Percentiles rank a stretch among this genome's conserved stretches.
phyloP scores from a whole-genome alignment of 345 rosid species.

The Moricandia arvensis region DNA sequence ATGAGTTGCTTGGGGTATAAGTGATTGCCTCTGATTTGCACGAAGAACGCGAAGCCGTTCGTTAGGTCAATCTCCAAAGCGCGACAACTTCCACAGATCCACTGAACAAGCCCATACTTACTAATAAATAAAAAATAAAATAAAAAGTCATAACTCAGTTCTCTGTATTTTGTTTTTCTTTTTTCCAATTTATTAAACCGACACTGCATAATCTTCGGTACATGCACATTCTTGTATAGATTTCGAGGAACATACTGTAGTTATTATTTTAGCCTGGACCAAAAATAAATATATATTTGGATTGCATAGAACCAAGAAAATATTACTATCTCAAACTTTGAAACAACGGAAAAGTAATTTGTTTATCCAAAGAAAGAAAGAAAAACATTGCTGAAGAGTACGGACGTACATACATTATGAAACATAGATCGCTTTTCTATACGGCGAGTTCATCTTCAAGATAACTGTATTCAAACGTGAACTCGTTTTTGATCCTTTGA shows the following conservation, averaged over 20 bases:
- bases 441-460: slow-evolving; percentile 85
- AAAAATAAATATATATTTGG: background rate
- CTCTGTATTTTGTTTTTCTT: background rate
- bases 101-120: slow-evolving; percentile 5
- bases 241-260: background rate
- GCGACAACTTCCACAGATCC: slow-evolving; percentile 25
- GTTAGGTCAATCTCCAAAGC: background rate
- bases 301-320: background rate
- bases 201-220: slow-evolving; percentile 22
- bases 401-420: background rate
- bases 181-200: background rate
- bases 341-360: slow-evolving; percentile 13
- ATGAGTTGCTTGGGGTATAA: slow-evolving; percentile 26
- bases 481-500: slow-evolving; percentile 92
- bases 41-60: slow-evolving; percentile 12
- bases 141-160: background rate
- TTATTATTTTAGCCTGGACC: background rate
- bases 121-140: background rate
- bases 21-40: slow-evolving; percentile 21
- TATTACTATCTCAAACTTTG: background rate
- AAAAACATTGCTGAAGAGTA: slow-evolving; percentile 13
- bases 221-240: slow-evolving; percentile 22
- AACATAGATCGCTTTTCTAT: slow-evolving; percentile 24
- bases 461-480: slow-evolving; percentile 84
- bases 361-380: slow-evolving; percentile 17